These are phyloP conservation scores for Carallia brachiata DNA, from an alignment of 345 rosid genomes.

Conservation along the genomic window DNA sequence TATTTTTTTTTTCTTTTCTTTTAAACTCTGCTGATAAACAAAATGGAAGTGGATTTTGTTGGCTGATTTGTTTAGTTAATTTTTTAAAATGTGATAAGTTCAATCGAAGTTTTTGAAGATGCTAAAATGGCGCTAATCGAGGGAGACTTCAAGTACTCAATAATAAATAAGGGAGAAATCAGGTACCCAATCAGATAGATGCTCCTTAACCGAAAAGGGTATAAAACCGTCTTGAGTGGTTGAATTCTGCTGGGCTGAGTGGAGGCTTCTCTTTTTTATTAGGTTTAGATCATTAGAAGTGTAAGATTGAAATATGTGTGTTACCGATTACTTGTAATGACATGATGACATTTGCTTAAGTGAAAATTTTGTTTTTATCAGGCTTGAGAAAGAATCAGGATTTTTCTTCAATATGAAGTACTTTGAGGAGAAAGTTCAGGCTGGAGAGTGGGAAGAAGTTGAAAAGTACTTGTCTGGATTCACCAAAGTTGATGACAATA, in stretches of 20 bases:
- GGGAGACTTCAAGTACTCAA: background rate
- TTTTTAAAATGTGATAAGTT: background rate
- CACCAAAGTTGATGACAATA: conserved; percentile 68
- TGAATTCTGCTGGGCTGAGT: conserved; percentile 1
- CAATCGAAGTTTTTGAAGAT: background rate
- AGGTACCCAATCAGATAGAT: background rate
- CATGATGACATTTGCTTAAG: background rate
- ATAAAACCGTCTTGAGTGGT: background rate
- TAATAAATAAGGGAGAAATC: too few species aligned
- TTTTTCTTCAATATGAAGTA: conserved; percentile 72
- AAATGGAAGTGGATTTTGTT: too few species aligned
- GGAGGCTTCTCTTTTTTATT: background rate
- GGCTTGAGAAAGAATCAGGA: conserved; percentile 74
- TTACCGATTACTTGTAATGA: background rate
- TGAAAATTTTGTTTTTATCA: conserved; percentile 17
- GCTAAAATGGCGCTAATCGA: background rate
- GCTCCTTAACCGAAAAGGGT: background rate
- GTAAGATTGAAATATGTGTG: background rate
- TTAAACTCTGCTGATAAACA: too few species aligned
- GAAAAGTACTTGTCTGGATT: conserved; percentile 65
- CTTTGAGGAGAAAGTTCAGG: conserved; percentile 72
- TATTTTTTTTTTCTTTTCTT: too few species aligned
- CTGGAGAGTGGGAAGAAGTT: conserved; percentile 74
- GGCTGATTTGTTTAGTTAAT: too few species aligned
- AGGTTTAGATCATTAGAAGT: background rate